A percentile compares a stretch with the other conserved stretches of the same genome.
These are phyloP conservation scores for Populus euphratica DNA, from an alignment of 345 rosid species.

Conservation along the genomic window DNA sequence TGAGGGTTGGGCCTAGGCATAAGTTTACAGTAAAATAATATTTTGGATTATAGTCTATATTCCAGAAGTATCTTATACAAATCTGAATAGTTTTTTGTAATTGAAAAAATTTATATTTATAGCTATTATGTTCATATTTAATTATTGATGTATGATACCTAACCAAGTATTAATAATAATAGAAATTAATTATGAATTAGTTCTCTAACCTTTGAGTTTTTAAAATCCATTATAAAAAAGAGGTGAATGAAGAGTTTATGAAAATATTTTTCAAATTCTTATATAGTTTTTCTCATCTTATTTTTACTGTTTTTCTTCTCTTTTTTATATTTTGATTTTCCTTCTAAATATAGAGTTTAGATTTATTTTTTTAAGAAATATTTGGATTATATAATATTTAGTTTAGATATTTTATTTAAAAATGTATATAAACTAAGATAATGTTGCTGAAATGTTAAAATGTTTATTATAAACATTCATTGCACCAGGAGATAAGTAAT, in stretches of 20 bases:
- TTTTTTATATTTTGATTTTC: not conserved
- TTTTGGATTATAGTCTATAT: rapidly evolving
- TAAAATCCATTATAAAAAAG: not conserved
- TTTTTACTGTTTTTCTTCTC: not conserved
- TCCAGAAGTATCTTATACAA: not conserved
- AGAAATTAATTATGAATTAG: not conserved
- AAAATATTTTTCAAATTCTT: too few species aligned
- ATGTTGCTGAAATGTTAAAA: rapidly evolving
- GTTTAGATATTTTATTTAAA: not conserved
- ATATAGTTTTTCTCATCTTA: rapidly evolving
- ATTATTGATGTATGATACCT: not conserved
- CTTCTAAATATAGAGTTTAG: not conserved
- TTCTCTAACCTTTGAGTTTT: not conserved
- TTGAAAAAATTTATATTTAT: not conserved
- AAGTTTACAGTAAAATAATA: not conserved
- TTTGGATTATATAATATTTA: too few species aligned
- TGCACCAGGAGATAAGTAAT: not conserved
- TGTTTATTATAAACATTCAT: rapidly evolving
- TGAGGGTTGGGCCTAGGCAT: rapidly evolving
- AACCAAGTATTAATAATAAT: not conserved
- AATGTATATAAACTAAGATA: rapidly evolving
- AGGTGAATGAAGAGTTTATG: not conserved
- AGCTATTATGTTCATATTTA: not conserved
- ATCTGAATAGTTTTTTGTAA: too few species aligned
- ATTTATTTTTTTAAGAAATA: not conserved